Percentiles rank a stretch among this genome's conserved stretches.
Evolutionary conservation across 495 filamentous ascomycete genomes (phyloP).

Genomic region (Pseudoneurospora amorphoporcata): DNA sequence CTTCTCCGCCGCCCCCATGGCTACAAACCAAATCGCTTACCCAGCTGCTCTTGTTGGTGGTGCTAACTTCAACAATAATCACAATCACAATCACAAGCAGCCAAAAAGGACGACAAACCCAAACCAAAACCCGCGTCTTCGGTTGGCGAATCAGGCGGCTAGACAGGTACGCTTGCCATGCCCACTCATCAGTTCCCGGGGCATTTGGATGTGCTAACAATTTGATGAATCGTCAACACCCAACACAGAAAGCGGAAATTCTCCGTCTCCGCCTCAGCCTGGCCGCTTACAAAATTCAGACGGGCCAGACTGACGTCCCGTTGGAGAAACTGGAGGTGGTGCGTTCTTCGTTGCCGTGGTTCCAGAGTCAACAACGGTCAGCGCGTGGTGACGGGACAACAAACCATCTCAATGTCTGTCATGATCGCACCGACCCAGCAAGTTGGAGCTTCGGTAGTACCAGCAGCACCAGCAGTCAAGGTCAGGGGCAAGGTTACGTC

Average conservation of each 20-base stretch:
- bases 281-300: slow-evolving; percentile 44
- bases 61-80: not conserved
- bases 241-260: slow-evolving; percentile 35
- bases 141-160: not conserved
- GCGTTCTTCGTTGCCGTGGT: not conserved
- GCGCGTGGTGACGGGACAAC: not conserved
- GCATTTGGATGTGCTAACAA: not conserved
- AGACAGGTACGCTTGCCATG: not conserved
- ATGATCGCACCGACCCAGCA: not conserved
- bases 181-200: not conserved
- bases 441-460: not conserved
- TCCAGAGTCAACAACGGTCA: not conserved
- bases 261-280: slow-evolving; percentile 40
- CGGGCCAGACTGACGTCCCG: slow-evolving; percentile 39
- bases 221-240: not conserved
- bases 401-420: not conserved
- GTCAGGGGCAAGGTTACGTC: not conserved
- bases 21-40: not conserved
- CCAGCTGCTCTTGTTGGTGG: not conserved
- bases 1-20: not conserved
- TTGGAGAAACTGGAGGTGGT: slow-evolving; percentile 29
- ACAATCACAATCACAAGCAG: not conserved
- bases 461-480: not conserved
- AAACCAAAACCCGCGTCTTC: slow-evolving; percentile 2
- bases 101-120: not conserved